Percentiles rank a stretch among this genome's conserved stretches.
phyloP scores from a whole-genome alignment of 176 grass and related monocot genomes.

The Pontederia paniculata region DNA sequence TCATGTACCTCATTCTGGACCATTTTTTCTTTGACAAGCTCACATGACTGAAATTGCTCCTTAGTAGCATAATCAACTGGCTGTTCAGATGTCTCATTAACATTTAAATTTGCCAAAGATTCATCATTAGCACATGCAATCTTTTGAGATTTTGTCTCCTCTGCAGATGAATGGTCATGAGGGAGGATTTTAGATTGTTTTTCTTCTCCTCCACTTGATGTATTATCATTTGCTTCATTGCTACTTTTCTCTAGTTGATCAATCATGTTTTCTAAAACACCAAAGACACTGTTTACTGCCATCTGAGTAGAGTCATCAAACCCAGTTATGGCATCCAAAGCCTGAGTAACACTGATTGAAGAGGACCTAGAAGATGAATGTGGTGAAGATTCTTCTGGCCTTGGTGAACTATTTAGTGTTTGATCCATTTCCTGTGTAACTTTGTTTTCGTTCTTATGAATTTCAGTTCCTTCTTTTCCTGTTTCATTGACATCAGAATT shows the following conservation, averaged over 20 bases:
- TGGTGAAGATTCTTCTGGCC: slow-evolving; percentile 33
- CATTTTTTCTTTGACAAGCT: slow-evolving; percentile 17
- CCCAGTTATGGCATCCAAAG: slow-evolving; percentile 87
- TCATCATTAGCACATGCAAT: neutral
- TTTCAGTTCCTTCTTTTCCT: slow-evolving; percentile 34
- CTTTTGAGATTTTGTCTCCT: neutral
- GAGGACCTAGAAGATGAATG: slow-evolving; percentile 22
- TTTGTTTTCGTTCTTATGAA: slow-evolving; percentile 34
- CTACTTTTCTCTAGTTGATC: slow-evolving; percentile 64
- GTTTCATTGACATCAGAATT: neutral
- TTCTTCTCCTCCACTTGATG: slow-evolving; percentile 7
- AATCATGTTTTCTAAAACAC: slow-evolving; percentile 87
- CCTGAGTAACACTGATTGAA: slow-evolving; percentile 53
- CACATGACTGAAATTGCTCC: slow-evolving; percentile 11
- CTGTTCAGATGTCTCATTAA: slow-evolving; percentile 22
- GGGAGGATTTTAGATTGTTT: slow-evolving; percentile 17
- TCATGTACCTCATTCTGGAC: slow-evolving; percentile 17
- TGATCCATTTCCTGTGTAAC: slow-evolving; percentile 34
- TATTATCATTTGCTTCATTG: slow-evolving; percentile 28
- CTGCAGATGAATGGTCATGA: slow-evolving; percentile 5
- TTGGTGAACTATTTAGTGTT: slow-evolving; percentile 31
- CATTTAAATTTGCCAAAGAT: slow-evolving; percentile 8
- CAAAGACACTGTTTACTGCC: slow-evolving; percentile 93
- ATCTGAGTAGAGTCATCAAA: slow-evolving; percentile 97
- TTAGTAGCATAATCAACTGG: slow-evolving; percentile 17